These are phyloP conservation scores for Eucommia ulmoides DNA, from an alignment of 257 asterid species.

Conservation along the genomic window DNA sequence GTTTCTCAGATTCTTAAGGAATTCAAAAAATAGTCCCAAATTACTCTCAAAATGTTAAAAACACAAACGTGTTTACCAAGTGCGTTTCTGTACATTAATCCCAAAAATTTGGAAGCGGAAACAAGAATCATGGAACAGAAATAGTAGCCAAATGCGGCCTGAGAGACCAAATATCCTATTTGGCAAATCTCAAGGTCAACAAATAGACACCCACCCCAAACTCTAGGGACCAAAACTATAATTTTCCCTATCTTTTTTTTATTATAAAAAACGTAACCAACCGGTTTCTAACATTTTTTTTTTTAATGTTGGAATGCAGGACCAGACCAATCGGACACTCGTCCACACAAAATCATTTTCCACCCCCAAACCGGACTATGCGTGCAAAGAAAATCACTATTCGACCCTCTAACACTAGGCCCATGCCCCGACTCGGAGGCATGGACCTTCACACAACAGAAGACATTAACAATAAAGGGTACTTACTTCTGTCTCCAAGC, in stretches of 20 bases:
- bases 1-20: too few relatives aligned
- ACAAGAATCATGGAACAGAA: not conserved
- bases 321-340: conserved; percentile 42
- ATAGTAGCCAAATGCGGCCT: not conserved
- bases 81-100: too few relatives aligned
- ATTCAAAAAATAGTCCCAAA: too few relatives aligned
- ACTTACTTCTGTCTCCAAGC: conserved; percentile 72
- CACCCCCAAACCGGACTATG: conserved; percentile 88
- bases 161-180: not conserved
- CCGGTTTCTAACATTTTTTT: not conserved
- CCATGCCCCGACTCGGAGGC: conserved; percentile 75
- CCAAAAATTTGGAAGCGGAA: too few relatives aligned
- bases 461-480: conserved; percentile 42
- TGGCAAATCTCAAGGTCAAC: not conserved
- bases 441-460: conserved; percentile 50
- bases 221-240: too few relatives aligned
- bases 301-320: conserved; percentile 35
- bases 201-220: too few relatives aligned
- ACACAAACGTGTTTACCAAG: too few relatives aligned
- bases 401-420: conserved; percentile 48
- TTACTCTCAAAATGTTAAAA: too few relatives aligned
- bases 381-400: conserved; percentile 28
- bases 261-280: not conserved
- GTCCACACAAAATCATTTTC: conserved; percentile 46
- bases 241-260: too few relatives aligned